Evolutionary conservation across 169 alveolate species (phyloP).

Genomic region (Plasmodium chabaudi): DNA sequence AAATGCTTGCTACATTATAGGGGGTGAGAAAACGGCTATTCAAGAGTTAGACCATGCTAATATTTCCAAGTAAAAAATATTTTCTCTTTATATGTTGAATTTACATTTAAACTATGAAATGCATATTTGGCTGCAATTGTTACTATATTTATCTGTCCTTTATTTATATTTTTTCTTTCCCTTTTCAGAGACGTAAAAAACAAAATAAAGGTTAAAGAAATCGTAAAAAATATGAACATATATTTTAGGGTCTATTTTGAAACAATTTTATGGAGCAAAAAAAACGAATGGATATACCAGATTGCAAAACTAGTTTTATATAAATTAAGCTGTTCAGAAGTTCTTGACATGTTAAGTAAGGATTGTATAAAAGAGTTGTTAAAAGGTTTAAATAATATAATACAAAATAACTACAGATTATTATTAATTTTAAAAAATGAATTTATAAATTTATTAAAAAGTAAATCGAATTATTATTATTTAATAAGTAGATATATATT

Average conservation of each 20-base stretch:
- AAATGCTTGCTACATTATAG: neutral
- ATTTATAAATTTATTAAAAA: slow-evolving; percentile 27
- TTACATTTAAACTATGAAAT: neutral
- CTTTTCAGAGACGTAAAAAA: slow-evolving; percentile 15
- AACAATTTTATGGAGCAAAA: neutral
- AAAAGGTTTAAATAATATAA: slow-evolving; percentile 35
- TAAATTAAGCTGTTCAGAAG: slow-evolving; percentile 16
- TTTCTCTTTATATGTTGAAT: neutral
- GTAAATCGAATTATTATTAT: slow-evolving; percentile 19
- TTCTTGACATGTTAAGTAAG: slow-evolving; percentile 31
- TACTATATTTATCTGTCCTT: too few species aligned
- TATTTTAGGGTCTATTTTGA: slow-evolving; percentile 56
- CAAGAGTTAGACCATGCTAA: slow-evolving; percentile 17
- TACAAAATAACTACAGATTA: slow-evolving; percentile 16
- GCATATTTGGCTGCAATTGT: neutral
- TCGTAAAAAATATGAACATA: slow-evolving; percentile 23
- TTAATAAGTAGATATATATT: slow-evolving; percentile 30
- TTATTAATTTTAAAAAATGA: slow-evolving; percentile 21
- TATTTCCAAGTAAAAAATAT: neutral
- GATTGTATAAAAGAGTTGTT: slow-evolving; percentile 59
- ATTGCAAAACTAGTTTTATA: slow-evolving; percentile 35
- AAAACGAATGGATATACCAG: slow-evolving; percentile 2
- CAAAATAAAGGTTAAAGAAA: slow-evolving; percentile 1
- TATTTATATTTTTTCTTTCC: too few species aligned
- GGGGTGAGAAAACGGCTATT: neutral